Evolutionary conservation across 2,329 filamentous ascomycete genomes (phyloP).

Genomic region (Fusarium avenaceum): DNA sequence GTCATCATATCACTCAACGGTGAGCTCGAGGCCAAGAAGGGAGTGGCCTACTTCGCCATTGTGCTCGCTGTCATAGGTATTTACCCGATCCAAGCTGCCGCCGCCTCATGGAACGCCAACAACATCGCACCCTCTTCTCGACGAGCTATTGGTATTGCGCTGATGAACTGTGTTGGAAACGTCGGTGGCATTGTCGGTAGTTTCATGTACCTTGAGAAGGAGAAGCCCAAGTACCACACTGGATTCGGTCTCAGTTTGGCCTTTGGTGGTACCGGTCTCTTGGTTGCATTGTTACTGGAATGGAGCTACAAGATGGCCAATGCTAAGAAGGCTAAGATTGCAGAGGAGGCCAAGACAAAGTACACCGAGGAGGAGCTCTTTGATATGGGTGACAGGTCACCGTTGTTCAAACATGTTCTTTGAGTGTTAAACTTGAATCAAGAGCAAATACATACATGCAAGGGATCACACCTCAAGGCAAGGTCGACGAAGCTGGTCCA

Average conservation of each 20-base stretch:
- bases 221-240: constrained; percentile 64
- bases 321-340: constrained; percentile 46
- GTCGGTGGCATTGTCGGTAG: constrained; percentile 50
- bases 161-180: constrained; percentile 51
- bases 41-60: constrained; percentile 37
- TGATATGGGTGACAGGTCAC: constrained; percentile 53
- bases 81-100: constrained; percentile 43
- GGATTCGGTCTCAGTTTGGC: constrained; percentile 55
- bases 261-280: constrained; percentile 50
- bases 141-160: constrained; percentile 53
- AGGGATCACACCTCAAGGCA: too few relatives aligned
- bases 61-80: constrained; percentile 44
- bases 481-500: too few relatives aligned
- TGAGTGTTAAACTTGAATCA: constrained; percentile 10
- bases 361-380: constrained; percentile 52
- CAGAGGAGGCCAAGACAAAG: constrained; percentile 48
- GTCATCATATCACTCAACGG: constrained; percentile 43
- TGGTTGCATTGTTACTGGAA: constrained; percentile 52
- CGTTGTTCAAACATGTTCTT: constrained; percentile 51
- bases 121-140: constrained; percentile 42
- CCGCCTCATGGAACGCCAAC: constrained; percentile 46
- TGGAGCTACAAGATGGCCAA: constrained; percentile 51
- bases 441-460: too few relatives aligned
- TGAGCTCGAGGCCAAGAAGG: constrained; percentile 37
- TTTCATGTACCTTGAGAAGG: constrained; percentile 48